phyloP scores from a whole-genome alignment of 257 asterid genomes.

The Nicotiana benthamiana region DNA sequence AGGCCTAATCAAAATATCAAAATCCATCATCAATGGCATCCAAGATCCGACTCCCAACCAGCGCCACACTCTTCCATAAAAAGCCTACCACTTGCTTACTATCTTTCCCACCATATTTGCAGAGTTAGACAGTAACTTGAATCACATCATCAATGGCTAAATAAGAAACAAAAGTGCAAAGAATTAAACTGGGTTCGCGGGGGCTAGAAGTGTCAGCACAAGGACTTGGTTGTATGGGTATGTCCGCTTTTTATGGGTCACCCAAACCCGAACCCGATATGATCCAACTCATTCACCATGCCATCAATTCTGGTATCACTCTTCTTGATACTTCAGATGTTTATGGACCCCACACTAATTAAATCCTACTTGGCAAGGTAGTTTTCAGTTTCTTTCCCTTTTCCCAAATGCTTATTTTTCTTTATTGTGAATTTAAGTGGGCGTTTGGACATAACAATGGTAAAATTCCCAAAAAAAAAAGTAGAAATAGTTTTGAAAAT shows the following conservation, averaged over 20 bases:
- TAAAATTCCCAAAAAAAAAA: too few species aligned
- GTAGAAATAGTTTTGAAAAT: too few species aligned
- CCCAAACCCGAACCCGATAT: constrained; percentile 42
- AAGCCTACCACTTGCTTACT: too few species aligned
- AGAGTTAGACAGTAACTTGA: too few species aligned
- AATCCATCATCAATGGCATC: too few species aligned
- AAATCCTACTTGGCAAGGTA: constrained; percentile 35
- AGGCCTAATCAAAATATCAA: too few species aligned
- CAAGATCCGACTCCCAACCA: too few species aligned
- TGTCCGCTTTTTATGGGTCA: constrained; percentile 34
- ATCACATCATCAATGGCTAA: not conserved
- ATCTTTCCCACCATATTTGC: too few species aligned
- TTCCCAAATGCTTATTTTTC: too few species aligned
- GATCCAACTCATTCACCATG: constrained; percentile 35
- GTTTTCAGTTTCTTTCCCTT: not conserved
- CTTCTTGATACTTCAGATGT: constrained; percentile 32
- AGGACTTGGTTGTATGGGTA: constrained; percentile 39
- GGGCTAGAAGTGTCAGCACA: constrained; percentile 33
- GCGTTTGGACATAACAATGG: too few species aligned
- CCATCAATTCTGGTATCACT: constrained; percentile 30
- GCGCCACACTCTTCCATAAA: too few species aligned
- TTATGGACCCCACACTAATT: constrained; percentile 37
- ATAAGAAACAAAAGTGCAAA: constrained; percentile 10
- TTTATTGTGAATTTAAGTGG: too few species aligned
- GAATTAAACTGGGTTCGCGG: constrained; percentile 31